These are phyloP conservation scores for Tulasnella sp. DNA, from an alignment of 768 basidiomycete species.

Conservation along the genomic window DNA sequence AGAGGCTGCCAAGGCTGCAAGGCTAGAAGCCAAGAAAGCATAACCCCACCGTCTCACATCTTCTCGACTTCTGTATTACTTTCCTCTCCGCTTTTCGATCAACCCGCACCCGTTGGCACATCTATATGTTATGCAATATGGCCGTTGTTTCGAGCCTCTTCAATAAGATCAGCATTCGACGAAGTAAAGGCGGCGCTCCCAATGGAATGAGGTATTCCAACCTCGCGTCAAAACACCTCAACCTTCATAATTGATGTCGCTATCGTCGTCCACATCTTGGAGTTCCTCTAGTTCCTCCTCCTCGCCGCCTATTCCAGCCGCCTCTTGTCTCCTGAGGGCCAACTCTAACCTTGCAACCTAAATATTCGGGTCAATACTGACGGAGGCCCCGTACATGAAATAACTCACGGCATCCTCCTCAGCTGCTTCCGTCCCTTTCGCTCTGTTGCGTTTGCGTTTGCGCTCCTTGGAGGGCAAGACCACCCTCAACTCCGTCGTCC, in stretches of 20 bases:
- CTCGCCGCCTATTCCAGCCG: not conserved
- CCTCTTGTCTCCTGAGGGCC: slow-evolving; percentile 5
- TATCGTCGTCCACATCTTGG: slow-evolving; percentile 7
- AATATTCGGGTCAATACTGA: not conserved
- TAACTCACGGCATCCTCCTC: slow-evolving; percentile 57
- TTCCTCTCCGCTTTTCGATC: too few species aligned
- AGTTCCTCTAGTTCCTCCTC: not conserved
- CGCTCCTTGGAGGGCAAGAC: slow-evolving; percentile 23
- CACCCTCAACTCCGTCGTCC: not conserved
- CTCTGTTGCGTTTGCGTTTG: slow-evolving; percentile 75
- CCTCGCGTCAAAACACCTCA: not conserved
- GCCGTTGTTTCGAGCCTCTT: too few species aligned
- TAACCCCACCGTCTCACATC: not conserved
- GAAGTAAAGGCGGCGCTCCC: not conserved
- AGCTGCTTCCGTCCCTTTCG: slow-evolving; percentile 67
- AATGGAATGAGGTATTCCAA: not conserved
- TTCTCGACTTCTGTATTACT: not conserved
- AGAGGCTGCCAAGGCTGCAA: slow-evolving; percentile 2
- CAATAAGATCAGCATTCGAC: too few species aligned
- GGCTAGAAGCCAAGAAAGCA: too few species aligned
- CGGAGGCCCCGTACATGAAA: not conserved
- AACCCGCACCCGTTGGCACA: too few species aligned
- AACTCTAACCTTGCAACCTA: not conserved
- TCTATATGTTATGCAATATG: too few species aligned
- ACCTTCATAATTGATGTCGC: slow-evolving; percentile 47